Evolutionary conservation across 441 rosid species (phyloP), one percentile per base, ranked within the genome.

Genomic region (Hura crepitans): DNA sequence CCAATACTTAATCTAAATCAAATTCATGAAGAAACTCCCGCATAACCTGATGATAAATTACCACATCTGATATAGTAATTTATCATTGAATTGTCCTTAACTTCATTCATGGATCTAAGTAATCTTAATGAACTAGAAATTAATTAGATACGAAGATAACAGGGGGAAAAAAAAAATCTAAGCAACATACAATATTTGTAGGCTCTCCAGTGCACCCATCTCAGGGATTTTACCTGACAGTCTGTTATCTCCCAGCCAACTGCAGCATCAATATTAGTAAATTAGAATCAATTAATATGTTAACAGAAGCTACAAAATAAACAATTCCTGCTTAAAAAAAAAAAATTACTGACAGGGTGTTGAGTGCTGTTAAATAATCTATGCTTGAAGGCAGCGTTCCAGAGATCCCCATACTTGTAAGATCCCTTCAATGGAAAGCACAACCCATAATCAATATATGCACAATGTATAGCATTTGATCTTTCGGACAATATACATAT

Each of bases 201-300:
- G 87, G 69, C 70, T 77, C 45, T 49, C 74, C 81, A 88, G 15
- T 28, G 78, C 43, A 30, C 78, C 56, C 90, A 91, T 75, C 28
- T 85, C 86, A 10, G 98, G 98, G 54, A 94, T 87, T 1, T 74
- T 45, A 54, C 97, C 97, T 17, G 89, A 83, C 60, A 94, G 80
- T 4, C 79, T 74, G 78, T 94, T 92, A 56, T 82, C 82, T 51
- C 90, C 97, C 0, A 92, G 79, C 96, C 88, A 87, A 62, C 97
- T 94, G 84, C 9, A 55, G 12, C 2, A 23, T n/a, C 39, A 74
- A 17, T 47, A 55, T 65, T 54, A 66, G 64, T 50, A 58, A 79
- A 61, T 66, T 70, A 35, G 27, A 47, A 65, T 10, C 27, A 28
- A 57, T 23, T 25, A 55, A 23, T 53, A 20, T 17, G 6, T 8